Percentiles rank a stretch among this genome's conserved stretches.
These are phyloP conservation scores for Magnusiomyces suaveolens DNA, from an alignment of 1,139 yeast genomes.

Conservation along the genomic window DNA sequence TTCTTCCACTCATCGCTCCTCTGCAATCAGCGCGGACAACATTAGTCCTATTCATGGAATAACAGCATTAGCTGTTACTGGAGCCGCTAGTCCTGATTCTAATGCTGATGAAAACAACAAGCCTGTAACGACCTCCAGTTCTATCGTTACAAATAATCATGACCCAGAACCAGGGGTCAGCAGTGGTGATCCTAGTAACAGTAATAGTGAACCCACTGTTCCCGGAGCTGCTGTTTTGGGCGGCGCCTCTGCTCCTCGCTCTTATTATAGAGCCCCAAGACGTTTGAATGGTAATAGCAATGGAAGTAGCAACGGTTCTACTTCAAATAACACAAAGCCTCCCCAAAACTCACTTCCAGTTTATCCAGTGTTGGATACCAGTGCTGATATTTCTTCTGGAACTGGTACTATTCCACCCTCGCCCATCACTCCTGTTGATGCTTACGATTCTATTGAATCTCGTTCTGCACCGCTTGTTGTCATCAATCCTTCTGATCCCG, in stretches of 20 bases:
- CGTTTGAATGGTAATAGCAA: not conserved
- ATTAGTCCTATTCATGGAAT: too few relatives aligned
- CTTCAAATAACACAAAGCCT: not conserved
- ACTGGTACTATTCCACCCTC: not conserved
- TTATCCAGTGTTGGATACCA: not conserved
- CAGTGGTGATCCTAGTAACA: not conserved
- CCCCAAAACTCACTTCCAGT: not conserved
- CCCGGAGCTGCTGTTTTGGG: not conserved
- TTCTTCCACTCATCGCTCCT: not conserved
- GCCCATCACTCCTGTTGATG: not conserved
- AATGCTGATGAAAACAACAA: not conserved
- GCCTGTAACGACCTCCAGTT: not conserved
- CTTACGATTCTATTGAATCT: not conserved
- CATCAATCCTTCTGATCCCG: not conserved
- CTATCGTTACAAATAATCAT: too few relatives aligned
- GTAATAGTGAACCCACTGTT: not conserved
- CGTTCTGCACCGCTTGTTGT: not conserved
- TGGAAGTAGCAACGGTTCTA: not conserved
- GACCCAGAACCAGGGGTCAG: too few relatives aligned
- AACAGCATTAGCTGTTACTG: not conserved
- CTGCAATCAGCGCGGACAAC: too few relatives aligned
- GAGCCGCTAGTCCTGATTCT: not conserved
- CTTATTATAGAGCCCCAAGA: slow-evolving; percentile 3
- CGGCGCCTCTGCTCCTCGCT: not conserved
- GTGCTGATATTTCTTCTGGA: not conserved